A percentile compares a stretch with the other conserved stretches of the same genome.
Conservation (phyloP, 2,329 filamentous ascomycete genomes). For the Verticillium albo-atrum region DNA sequence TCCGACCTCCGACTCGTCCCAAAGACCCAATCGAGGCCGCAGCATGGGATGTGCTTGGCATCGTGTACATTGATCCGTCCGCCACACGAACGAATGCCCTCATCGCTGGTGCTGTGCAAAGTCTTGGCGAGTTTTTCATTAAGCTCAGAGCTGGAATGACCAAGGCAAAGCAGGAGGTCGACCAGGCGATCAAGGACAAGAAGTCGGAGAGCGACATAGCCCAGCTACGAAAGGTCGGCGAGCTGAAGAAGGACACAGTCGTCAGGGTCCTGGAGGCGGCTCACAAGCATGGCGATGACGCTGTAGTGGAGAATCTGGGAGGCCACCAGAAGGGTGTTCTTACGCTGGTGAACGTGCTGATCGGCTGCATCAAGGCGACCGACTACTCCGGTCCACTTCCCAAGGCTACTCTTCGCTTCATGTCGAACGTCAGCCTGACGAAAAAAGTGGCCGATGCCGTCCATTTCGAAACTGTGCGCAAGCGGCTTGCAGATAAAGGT, state of each 20-base stretch:
- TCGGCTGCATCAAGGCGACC: conserved; percentile 46
- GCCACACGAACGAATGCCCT: conserved; percentile 30
- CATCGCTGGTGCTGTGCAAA: conserved; percentile 44
- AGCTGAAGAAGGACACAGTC: conserved; percentile 42
- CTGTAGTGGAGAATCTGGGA: conserved; percentile 54
- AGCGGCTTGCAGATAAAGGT: conserved; percentile 59
- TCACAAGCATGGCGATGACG: conserved; percentile 48
- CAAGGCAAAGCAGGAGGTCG: conserved; percentile 38
- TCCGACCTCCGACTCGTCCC: conserved; percentile 39
- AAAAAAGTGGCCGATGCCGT: conserved; percentile 58
- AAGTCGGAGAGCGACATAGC: conserved; percentile 24
- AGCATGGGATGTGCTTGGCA: conserved; percentile 49
- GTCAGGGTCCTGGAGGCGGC: conserved; percentile 49
- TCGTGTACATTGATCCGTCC: conserved; percentile 41
- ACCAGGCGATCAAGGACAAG: conserved; percentile 38
- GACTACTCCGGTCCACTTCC: conserved; percentile 50
- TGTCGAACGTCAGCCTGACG: conserved; percentile 59
- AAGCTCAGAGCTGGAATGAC: conserved; percentile 43
- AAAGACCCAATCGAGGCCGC: conserved; percentile 40
- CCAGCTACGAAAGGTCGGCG: conserved; percentile 34
- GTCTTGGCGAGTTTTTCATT: conserved; percentile 46
- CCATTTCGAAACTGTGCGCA: conserved; percentile 62
- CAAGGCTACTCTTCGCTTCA: conserved; percentile 53
- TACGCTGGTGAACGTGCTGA: conserved; percentile 49
- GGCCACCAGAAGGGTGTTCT: conserved; percentile 53